Evolutionary conservation across 164 flowering plant species (phyloP).

Genomic region (Akebia trifoliata): DNA sequence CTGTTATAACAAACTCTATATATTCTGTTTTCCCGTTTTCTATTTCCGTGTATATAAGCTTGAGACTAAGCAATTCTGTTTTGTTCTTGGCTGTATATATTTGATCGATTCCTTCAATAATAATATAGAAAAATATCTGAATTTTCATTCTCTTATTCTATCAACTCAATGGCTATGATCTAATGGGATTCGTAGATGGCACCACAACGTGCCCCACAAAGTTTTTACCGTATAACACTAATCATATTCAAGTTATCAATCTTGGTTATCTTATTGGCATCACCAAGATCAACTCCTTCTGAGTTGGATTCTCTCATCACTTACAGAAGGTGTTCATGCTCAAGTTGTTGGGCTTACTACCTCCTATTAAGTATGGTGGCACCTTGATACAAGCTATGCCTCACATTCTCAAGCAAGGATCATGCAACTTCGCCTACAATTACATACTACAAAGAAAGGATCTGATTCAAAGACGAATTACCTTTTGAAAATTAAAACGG

Average conservation of each 20-base stretch:
- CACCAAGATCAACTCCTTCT: background rate
- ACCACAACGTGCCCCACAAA: background rate
- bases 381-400: background rate
- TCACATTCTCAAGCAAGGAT: background rate
- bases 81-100: too few relatives aligned
- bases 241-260: background rate
- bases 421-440: background rate
- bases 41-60: too few relatives aligned
- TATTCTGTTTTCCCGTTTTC: too few relatives aligned
- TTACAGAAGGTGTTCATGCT: background rate
- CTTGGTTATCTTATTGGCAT: background rate
- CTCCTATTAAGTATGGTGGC: background rate
- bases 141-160: too few relatives aligned
- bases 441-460: background rate
- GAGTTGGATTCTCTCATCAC: background rate
- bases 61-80: too few relatives aligned
- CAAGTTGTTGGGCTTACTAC: constrained; percentile 1
- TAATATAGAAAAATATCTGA: too few relatives aligned
- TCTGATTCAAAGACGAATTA: background rate
- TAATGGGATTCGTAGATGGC: background rate
- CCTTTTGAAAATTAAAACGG: background rate
- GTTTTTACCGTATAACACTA: background rate
- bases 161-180: background rate
- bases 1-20: too few relatives aligned
- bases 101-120: too few relatives aligned